Conservation (phyloP, 2,329 filamentous ascomycete genomes). For the Diaporthe velutina region DNA sequence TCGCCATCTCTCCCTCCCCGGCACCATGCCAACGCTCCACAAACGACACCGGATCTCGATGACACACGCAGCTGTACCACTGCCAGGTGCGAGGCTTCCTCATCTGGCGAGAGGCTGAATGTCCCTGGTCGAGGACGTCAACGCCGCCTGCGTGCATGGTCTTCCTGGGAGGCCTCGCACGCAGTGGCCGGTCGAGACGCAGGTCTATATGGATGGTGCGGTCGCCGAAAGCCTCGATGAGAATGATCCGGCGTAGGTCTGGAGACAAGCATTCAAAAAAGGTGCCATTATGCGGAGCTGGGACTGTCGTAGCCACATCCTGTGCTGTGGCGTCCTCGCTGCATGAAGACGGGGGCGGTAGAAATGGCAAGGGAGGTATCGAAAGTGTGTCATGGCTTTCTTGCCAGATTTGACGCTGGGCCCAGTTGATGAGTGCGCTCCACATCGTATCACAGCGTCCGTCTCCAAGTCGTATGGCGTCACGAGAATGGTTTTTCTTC, state of each 20-base stretch:
- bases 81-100: conserved; percentile 9
- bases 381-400: not conserved
- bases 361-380: not conserved
- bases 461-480: too few species aligned
- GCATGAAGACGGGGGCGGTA: not conserved
- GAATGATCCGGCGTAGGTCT: conserved; percentile 27
- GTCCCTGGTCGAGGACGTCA: not conserved
- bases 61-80: conserved; percentile 34
- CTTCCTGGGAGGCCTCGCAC: not conserved
- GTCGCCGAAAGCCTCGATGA: conserved; percentile 30
- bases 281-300: not conserved
- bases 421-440: not conserved
- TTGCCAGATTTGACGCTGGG: not conserved
- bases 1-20: not conserved
- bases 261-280: conserved; percentile 21
- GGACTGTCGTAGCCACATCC: not conserved
- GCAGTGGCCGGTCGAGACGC: not conserved
- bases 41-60: conserved; percentile 18
- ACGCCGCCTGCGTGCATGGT: not conserved
- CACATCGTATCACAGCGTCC: not conserved
- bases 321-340: not conserved
- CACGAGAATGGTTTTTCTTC: not conserved
- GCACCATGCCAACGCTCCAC: not conserved
- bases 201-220: conserved; percentile 20
- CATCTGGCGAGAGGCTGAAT: not conserved